Conservation (phyloP, 2,329 filamentous ascomycete genomes). For the Penicillium paneum region DNA sequence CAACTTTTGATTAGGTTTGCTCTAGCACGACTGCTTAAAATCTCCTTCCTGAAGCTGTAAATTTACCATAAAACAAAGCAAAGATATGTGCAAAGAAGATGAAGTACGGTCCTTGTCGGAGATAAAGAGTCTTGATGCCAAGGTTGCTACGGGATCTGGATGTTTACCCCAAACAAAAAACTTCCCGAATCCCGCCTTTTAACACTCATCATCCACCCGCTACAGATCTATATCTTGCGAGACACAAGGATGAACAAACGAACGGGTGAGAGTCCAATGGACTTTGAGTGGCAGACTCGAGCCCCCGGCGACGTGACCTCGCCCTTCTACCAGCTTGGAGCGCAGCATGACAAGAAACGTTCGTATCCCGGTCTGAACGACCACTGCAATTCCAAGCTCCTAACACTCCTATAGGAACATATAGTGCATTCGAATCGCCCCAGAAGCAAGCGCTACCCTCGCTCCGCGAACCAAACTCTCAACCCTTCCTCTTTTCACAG, state of each 20-base stretch:
- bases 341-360: slow-evolving; percentile 47
- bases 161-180: slow-evolving; percentile 26
- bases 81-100: background rate
- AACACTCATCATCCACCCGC: slow-evolving; percentile 6
- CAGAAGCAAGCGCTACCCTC: slow-evolving; percentile 48
- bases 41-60: background rate
- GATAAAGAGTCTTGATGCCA: slow-evolving; percentile 8
- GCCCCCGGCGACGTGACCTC: slow-evolving; percentile 47
- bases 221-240: slow-evolving; percentile 2
- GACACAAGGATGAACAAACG: slow-evolving; percentile 37
- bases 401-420: slow-evolving; percentile 31
- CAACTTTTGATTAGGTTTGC: background rate
- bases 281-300: slow-evolving; percentile 49
- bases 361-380: slow-evolving; percentile 18
- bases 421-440: slow-evolving; percentile 46
- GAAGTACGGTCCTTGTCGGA: background rate
- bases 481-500: slow-evolving; percentile 51
- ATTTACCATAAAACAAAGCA: background rate
- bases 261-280: slow-evolving; percentile 49
- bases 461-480: slow-evolving; percentile 50
- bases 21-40: background rate
- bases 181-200: slow-evolving; percentile 17
- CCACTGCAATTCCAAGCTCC: slow-evolving; percentile 1
- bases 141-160: slow-evolving; percentile 16
- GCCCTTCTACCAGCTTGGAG: slow-evolving; percentile 48